Evolutionary conservation across 2,329 filamentous ascomycete genomes (phyloP).

Genomic region (Hysterium pulicare): DNA sequence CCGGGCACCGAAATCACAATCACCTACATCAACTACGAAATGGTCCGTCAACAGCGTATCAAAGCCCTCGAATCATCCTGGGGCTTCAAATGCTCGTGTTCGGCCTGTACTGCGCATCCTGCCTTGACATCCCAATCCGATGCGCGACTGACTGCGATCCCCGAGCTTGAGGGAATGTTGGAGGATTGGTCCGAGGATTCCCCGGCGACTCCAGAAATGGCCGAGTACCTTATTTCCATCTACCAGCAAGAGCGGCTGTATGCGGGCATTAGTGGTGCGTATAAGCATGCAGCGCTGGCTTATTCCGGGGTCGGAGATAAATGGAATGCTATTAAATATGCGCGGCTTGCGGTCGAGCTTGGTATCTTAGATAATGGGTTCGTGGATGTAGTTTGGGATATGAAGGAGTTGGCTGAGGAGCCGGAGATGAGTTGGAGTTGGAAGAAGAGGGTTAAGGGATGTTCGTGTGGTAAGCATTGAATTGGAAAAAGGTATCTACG

Average conservation of each 20-base stretch:
- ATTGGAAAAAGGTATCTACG: too few relatives aligned
- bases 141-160: constrained; percentile 30
- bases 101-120: constrained; percentile 33
- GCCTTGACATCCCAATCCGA: constrained; percentile 29
- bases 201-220: constrained; percentile 27
- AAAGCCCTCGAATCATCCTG: constrained; percentile 30
- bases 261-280: constrained; percentile 35
- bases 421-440: constrained; percentile 32
- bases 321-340: constrained; percentile 29
- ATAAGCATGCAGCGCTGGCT: constrained; percentile 38
- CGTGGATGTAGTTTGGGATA: constrained; percentile 19
- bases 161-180: constrained; percentile 22
- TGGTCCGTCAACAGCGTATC: constrained; percentile 26
- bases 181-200: constrained; percentile 26
- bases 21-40: constrained; percentile 41
- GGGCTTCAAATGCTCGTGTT: constrained; percentile 41
- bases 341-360: constrained; percentile 23
- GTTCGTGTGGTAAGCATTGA: background rate
- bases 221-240: constrained; percentile 33
- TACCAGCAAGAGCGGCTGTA: constrained; percentile 38
- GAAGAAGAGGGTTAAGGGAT: constrained; percentile 23
- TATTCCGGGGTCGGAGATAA: constrained; percentile 35
- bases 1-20: constrained; percentile 43
- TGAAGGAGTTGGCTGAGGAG: constrained; percentile 24
- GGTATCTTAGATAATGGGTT: constrained; percentile 31